These are phyloP conservation scores for Vicia sativa DNA, from an alignment of 306 rosid genomes.

Conservation along the genomic window DNA sequence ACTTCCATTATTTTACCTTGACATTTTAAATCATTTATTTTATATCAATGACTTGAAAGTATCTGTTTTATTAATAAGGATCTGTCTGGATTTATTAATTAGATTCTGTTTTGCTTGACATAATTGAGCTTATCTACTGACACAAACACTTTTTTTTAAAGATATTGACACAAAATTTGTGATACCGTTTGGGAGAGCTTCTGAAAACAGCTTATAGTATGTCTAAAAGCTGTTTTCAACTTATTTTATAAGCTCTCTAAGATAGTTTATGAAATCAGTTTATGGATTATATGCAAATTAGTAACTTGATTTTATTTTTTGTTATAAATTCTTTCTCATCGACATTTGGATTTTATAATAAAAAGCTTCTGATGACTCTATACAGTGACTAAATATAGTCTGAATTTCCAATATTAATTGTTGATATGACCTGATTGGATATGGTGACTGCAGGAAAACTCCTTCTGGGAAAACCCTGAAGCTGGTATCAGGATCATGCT, in stretches of 20 bases:
- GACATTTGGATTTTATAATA: conserved; percentile 26
- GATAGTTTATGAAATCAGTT: neutral
- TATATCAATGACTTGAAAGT: conserved; percentile 14
- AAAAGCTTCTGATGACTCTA: conserved; percentile 2
- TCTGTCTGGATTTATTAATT: neutral
- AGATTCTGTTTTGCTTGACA: neutral
- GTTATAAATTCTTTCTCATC: neutral
- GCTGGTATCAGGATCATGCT: conserved; percentile 87
- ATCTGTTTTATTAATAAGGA: neutral
- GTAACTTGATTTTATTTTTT: neutral
- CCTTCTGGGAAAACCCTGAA: conserved; percentile 63
- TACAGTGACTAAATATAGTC: neutral
- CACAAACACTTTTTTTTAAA: too few species aligned
- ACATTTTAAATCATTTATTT: conserved; percentile 1
- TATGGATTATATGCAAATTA: too few species aligned
- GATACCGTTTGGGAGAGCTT: neutral
- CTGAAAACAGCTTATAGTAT: too few species aligned
- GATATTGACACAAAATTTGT: too few species aligned
- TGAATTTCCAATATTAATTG: conserved; percentile 31
- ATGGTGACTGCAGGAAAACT: conserved; percentile 60
- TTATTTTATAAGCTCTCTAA: neutral
- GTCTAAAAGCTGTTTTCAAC: neutral
- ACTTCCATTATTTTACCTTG: conserved; percentile 9
- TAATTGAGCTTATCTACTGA: neutral
- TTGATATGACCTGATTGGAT: conserved; percentile 30